Base-by-base conservation (phyloP, 495 filamentous ascomycete species). In the Aspergillus nidulans region DNA sequence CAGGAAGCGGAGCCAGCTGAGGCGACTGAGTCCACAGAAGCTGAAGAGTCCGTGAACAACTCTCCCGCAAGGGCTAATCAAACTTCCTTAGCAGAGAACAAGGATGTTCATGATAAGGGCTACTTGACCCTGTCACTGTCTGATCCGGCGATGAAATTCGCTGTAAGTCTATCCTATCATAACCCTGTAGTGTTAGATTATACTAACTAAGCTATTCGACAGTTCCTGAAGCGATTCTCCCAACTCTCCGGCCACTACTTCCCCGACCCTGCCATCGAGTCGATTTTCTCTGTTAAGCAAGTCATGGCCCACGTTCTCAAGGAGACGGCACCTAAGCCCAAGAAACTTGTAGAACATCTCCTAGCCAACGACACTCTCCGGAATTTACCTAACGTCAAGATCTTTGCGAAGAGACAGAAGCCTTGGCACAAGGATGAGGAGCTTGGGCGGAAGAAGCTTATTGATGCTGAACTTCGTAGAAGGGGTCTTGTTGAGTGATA, bases 371-470 rank as follows among this genome's bases (percentile, higher is more conserved):
- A 62, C 15, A 63, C 73, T 7, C 66, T 90, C 26, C 54, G 66
- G 7, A 60, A 60, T 2, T 67, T 91, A 28, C 76, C 84, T 45
- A 96, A 96, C 65, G 85, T 97, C 39, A 79, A 77, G 58, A 69
- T 95, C 9, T 77, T 74, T 49, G 58, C 65, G 4, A 76, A 76
- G 53, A 82, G 85, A 58, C 72, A 86, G 47, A 88, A 81, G 19
- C 79, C 78, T 20, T 79, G 82, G 45, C 80, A 91, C 69, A 82
- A 82, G 67, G 89, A 95, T 69, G 84, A 81, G 66, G 80, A 81
- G 57, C 60, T 92, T 21, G 92, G 92, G 5, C 81, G 92, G 59
- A 90, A 85, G 84, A 94, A 95, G 81, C 61, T 91, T 25, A 91
- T 95, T 63, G 81, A 89, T 63, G 65, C 81, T 64, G 87, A 87